A percentile compares a stretch with the other conserved stretches of the same genome.
Evolutionary conservation across 345 rosid species (phyloP).

Genomic region (Citrus trifoliata): DNA sequence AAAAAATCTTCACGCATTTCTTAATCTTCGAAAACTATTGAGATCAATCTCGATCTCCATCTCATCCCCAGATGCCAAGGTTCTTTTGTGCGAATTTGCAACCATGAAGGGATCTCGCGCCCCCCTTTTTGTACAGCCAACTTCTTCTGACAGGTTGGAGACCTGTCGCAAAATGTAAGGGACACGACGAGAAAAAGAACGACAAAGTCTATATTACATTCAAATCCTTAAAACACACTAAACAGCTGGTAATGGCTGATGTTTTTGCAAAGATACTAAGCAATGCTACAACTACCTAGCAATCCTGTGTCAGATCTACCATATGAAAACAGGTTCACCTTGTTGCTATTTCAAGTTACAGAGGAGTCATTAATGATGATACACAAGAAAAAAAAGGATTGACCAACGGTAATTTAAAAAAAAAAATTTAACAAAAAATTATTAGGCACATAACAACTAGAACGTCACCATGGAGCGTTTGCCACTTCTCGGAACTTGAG

Average conservation of each 20-base stretch:
- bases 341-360: conserved; percentile 5
- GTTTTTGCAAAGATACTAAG: neutral
- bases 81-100: neutral
- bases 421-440: neutral
- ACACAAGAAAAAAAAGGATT: neutral
- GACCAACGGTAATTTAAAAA: neutral
- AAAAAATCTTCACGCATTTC: too few species aligned
- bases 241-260: neutral
- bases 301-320: conserved; percentile 8
- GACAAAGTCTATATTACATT: neutral
- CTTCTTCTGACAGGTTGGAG: neutral
- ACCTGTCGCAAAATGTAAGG: neutral
- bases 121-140: neutral
- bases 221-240: neutral
- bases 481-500: conserved; percentile 47
- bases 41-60: too few species aligned
- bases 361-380: neutral
- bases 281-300: conserved; percentile 4
- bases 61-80: neutral
- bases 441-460: neutral
- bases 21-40: too few species aligned
- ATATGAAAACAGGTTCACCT: neutral
- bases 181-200: neutral
- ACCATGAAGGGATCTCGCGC: neutral
- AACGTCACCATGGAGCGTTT: conserved; percentile 52